phyloP scores from a whole-genome alignment of 331 rosid genomes.

The Erythrophleum ivorense region DNA sequence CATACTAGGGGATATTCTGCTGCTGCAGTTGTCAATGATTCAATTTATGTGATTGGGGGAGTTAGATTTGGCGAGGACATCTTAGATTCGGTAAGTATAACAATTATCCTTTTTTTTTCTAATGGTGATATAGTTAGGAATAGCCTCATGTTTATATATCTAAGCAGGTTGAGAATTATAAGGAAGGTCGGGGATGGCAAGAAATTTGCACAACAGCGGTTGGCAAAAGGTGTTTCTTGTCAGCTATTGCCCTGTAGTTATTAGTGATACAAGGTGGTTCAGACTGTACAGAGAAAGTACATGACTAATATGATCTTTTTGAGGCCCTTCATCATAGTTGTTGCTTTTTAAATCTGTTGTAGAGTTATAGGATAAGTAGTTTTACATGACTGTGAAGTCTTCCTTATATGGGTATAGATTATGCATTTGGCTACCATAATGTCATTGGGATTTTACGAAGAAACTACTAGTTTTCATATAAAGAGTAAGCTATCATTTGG shows the following conservation, averaged over 20 bases:
- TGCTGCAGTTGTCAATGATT: constrained; percentile 65
- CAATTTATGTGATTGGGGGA: constrained; percentile 76
- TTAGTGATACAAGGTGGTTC: constrained; percentile 21
- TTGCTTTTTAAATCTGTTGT: background rate
- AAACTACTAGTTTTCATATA: background rate
- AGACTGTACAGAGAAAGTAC: background rate
- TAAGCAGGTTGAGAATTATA: constrained; percentile 72
- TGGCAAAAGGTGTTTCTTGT: constrained; percentile 66
- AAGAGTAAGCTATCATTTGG: background rate
- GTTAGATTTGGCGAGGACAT: constrained; percentile 43
- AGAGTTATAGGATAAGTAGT: constrained; percentile 10
- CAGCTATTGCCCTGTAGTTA: constrained; percentile 53
- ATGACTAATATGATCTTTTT: background rate
- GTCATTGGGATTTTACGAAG: constrained; percentile 18
- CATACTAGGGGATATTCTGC: constrained; percentile 53
- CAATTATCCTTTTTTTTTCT: background rate
- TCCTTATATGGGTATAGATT: constrained; percentile 8
- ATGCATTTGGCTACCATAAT: background rate
- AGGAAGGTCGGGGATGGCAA: constrained; percentile 74
- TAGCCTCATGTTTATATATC: constrained; percentile 13
- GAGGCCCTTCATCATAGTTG: background rate
- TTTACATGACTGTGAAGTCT: constrained; percentile 19
- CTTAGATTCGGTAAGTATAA: constrained; percentile 58
- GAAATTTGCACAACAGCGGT: constrained; percentile 39
- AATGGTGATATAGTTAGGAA: background rate